A percentile compares a stretch with the other conserved stretches of the same genome.
Evolutionary conservation across 2,329 filamentous ascomycete species (phyloP).

Genomic region (Penicillium sp.): DNA sequence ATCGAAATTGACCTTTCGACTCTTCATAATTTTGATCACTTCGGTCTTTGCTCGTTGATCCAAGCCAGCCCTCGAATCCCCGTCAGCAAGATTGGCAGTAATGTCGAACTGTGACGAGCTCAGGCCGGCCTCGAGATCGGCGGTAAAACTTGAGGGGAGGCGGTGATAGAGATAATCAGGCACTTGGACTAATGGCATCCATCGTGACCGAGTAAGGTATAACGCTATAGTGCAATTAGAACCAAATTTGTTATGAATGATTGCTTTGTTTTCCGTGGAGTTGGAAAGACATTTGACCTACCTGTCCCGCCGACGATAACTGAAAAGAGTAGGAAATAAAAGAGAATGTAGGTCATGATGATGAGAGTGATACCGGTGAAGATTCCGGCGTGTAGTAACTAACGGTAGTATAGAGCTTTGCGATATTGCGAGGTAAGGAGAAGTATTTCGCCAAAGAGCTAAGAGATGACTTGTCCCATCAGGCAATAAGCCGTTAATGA

Average conservation of each 20-base stretch:
- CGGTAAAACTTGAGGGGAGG: constrained; percentile 73
- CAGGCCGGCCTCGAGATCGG: constrained; percentile 85
- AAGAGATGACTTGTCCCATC: neutral
- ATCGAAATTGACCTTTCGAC: constrained; percentile 77
- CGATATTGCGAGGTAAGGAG: neutral
- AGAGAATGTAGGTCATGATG: constrained; percentile 70
- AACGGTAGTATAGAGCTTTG: neutral
- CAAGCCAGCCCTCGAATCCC: constrained; percentile 76
- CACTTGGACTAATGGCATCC: constrained; percentile 69
- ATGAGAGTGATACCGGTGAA: constrained; percentile 10
- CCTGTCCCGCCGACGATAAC: constrained; percentile 70
- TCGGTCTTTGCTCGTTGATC: constrained; percentile 78
- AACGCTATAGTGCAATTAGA: constrained; percentile 52
- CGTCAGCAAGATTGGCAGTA: constrained; percentile 71
- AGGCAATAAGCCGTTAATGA: neutral
- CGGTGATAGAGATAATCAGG: constrained; percentile 71
- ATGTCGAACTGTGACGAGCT: constrained; percentile 83
- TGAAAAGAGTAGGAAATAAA: constrained; percentile 74
- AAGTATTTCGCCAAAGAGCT: neutral
- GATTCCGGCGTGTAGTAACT: neutral
- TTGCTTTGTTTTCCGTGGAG: neutral
- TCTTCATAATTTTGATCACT: constrained; percentile 89
- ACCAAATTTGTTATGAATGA: constrained; percentile 2
- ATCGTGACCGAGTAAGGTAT: constrained; percentile 76
- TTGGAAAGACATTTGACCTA: constrained; percentile 39